phyloP scores from a whole-genome alignment of 78 protist species.

The Chrysochromulina parva region DNA sequence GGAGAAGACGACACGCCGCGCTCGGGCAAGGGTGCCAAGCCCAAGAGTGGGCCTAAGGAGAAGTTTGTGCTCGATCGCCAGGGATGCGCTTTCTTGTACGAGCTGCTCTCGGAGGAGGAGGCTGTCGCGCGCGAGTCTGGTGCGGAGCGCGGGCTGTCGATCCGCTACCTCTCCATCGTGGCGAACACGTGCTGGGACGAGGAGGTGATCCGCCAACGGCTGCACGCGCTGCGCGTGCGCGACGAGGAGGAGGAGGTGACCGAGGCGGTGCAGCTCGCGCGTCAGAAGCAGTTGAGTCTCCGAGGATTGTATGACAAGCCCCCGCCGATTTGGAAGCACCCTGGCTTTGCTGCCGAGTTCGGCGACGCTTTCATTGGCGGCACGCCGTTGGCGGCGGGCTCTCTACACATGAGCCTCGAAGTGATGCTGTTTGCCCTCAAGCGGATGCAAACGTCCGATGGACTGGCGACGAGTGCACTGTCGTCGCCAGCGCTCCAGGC shows the following conservation, averaged over 20 bases:
- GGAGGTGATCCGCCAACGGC: no score
- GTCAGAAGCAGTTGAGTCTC: not conserved
- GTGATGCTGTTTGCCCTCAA: no score
- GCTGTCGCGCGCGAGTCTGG: no score
- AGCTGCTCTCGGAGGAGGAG: no score
- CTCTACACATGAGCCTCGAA: not conserved
- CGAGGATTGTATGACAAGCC: conserved; percentile 30
- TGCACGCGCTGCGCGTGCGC: not conserved
- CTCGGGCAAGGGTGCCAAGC: no score
- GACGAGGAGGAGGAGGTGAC: not conserved
- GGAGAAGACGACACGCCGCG: no score
- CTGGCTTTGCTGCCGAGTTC: conserved; percentile 2
- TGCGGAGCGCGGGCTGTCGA: not conserved
- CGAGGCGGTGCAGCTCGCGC: not conserved
- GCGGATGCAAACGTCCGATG: no score
- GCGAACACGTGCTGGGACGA: not conserved
- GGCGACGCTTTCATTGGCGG: conserved; percentile 32
- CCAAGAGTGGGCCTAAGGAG: no score
- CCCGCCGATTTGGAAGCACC: conserved; percentile 30
- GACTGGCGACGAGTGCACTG: not conserved
- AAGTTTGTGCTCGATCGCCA: no score
- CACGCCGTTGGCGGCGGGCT: conserved; percentile 20
- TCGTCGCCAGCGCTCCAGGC: no score
- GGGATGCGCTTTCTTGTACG: no score
- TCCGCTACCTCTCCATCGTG: not conserved